A percentile compares a stretch with the other conserved stretches of the same genome.
phyloP scores from a whole-genome alignment of 225 moss, liverwort and hornwort genomes.

The Asterella californica region DNA sequence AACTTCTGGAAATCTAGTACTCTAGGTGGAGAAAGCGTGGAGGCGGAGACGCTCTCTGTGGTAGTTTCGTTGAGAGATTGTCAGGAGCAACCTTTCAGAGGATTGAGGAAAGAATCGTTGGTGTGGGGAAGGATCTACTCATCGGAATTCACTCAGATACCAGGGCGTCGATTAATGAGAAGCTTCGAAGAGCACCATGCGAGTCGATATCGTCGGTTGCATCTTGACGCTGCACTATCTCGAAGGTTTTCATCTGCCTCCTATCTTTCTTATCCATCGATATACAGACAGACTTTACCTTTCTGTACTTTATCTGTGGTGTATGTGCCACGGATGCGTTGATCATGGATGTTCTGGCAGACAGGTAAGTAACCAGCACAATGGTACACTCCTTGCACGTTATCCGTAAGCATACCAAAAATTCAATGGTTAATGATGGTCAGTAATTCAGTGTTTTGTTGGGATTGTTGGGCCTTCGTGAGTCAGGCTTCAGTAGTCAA shows the following conservation, averaged over 20 bases:
- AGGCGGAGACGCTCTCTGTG: background rate
- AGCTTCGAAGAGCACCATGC: slow-evolving; percentile 30
- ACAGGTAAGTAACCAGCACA: background rate
- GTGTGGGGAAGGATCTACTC: background rate
- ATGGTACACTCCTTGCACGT: background rate
- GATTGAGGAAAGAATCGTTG: background rate
- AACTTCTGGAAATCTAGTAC: background rate
- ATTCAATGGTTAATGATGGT: background rate
- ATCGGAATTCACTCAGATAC: background rate
- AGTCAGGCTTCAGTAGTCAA: too few relatives aligned
- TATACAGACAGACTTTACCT: background rate
- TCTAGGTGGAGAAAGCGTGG: background rate
- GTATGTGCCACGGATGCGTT: background rate
- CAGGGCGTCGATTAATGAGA: background rate
- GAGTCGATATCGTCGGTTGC: slow-evolving; percentile 32
- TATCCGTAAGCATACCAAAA: too few relatives aligned
- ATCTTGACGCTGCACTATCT: slow-evolving; percentile 25
- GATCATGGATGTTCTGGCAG: too few relatives aligned
- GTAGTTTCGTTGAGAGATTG: background rate
- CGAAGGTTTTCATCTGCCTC: slow-evolving; percentile 27
- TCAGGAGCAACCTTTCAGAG: background rate
- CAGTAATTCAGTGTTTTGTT: background rate
- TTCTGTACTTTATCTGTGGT: background rate
- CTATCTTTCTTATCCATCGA: background rate
- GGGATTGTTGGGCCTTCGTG: too few relatives aligned